Percentiles rank a stretch among this genome's conserved stretches.
phyloP scores from a whole-genome alignment of 495 filamentous ascomycete genomes.

The Penicillium atrosanguineum region DNA sequence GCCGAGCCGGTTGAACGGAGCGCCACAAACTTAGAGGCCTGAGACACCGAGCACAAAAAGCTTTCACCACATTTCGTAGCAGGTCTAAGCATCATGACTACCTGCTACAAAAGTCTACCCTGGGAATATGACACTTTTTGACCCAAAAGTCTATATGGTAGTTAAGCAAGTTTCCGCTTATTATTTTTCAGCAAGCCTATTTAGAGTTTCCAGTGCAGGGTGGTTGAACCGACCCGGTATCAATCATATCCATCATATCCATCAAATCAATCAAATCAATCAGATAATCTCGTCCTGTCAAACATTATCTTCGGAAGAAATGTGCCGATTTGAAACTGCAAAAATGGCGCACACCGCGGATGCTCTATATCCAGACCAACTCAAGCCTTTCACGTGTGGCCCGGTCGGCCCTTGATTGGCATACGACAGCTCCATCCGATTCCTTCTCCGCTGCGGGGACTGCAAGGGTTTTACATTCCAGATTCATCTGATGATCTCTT shows the following conservation, averaged over 20 bases:
- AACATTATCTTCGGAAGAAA: neutral
- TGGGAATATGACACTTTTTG: no score
- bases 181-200: neutral
- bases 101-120: neutral
- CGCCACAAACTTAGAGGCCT: neutral
- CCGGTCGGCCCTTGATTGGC: neutral
- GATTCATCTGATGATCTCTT: neutral
- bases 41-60: neutral
- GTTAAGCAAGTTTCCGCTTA: neutral
- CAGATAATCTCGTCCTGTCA: slow-evolving; percentile 10
- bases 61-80: neutral
- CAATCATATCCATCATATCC: slow-evolving; percentile 6
- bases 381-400: neutral
- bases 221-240: slow-evolving; percentile 1
- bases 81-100: neutral
- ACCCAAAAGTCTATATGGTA: neutral
- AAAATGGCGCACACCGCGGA: neutral
- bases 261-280: slow-evolving; percentile 12
- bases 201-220: neutral
- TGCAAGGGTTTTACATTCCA: neutral
- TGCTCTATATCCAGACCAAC: neutral
- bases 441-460: neutral
- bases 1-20: neutral
- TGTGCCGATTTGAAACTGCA: neutral
- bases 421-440: neutral